Evolutionary conservation across 2,329 filamentous ascomycete genomes (phyloP).

Genomic region (Stagonosporopsis rhizophila): DNA sequence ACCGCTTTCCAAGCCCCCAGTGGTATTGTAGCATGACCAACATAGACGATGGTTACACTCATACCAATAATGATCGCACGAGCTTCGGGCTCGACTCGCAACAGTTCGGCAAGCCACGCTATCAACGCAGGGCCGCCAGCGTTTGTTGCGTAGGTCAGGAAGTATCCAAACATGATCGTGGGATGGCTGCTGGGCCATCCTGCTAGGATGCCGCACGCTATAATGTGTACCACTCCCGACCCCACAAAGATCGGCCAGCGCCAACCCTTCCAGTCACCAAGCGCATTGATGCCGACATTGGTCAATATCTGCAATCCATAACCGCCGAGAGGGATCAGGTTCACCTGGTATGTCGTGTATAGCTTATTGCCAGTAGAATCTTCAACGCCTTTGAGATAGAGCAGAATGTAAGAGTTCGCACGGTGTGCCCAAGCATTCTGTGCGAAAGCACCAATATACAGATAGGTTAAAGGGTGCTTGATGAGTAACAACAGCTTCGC

Average conservation of each 20-base stretch:
- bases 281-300: constrained; percentile 16
- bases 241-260: constrained; percentile 19
- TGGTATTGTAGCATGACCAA: constrained; percentile 21
- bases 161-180: constrained; percentile 19
- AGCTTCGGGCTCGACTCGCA: constrained; percentile 20
- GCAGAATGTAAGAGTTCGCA: constrained; percentile 20
- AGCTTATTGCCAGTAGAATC: constrained; percentile 10
- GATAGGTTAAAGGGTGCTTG: constrained; percentile 16
- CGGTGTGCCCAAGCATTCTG: constrained; percentile 23
- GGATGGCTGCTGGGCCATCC: constrained; percentile 13
- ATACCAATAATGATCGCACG: constrained; percentile 18
- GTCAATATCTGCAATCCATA: constrained; percentile 17
- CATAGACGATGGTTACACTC: constrained; percentile 13
- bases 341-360: constrained; percentile 21
- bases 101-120: constrained; percentile 20
- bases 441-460: constrained; percentile 17
- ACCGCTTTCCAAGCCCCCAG: constrained; percentile 14
- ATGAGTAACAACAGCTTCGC: constrained; percentile 11
- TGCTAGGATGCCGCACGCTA: constrained; percentile 11
- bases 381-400: constrained; percentile 19
- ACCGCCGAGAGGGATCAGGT: constrained; percentile 22
- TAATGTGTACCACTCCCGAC: constrained; percentile 8
- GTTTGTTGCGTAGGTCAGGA: constrained; percentile 19
- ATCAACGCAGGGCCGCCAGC: constrained; percentile 15
- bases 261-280: constrained; percentile 20